Conservation (phyloP, 305 asterid genomes). For the Fraxinus albicans region DNA sequence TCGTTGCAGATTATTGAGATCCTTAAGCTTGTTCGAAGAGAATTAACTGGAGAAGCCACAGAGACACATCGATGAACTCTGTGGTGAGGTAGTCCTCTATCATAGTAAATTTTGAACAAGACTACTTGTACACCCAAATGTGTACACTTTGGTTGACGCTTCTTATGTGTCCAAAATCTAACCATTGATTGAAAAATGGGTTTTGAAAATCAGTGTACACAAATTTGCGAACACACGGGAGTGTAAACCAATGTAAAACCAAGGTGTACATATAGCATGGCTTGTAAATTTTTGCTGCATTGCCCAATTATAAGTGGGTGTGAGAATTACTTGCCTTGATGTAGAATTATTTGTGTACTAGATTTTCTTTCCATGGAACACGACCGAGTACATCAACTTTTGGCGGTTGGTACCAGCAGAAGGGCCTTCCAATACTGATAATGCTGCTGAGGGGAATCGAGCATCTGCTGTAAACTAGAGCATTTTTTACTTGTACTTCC, state of each 20-base stretch:
- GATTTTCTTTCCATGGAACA: not conserved
- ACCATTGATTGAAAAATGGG: too few relatives aligned
- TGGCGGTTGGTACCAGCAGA: not conserved
- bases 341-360: not conserved
- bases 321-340: not conserved
- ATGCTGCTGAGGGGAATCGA: not conserved
- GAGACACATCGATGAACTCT: slow-evolving; percentile 31
- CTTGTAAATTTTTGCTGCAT: not conserved
- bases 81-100: slow-evolving; percentile 32
- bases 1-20: slow-evolving; percentile 63
- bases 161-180: too few relatives aligned
- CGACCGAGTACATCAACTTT: not conserved
- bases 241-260: too few relatives aligned
- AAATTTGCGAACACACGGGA: too few relatives aligned
- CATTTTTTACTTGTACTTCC: not conserved
- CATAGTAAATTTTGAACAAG: too few relatives aligned
- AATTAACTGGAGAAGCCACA: slow-evolving; percentile 70
- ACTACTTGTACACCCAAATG: too few relatives aligned
- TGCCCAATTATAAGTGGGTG: not conserved
- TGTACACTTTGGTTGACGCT: too few relatives aligned
- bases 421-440: not conserved
- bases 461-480: not conserved
- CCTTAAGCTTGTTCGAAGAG: slow-evolving; percentile 75
- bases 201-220: too few relatives aligned
- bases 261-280: too few relatives aligned